phyloP scores from a whole-genome alignment of 371 early-diverging fungal species.

The Mucor irregularis region DNA sequence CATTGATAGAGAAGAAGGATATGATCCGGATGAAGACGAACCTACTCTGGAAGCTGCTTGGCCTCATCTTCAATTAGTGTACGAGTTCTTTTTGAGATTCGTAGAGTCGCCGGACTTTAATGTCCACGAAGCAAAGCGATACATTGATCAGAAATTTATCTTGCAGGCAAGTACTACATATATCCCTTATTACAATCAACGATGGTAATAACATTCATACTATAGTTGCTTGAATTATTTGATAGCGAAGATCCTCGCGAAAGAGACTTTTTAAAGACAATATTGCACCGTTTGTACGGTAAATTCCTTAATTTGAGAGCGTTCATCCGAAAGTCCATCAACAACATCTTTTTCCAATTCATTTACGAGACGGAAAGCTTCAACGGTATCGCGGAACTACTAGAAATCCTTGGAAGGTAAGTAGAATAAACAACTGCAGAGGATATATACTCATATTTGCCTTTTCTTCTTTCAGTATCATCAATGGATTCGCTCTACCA shows the following conservation, averaged over 20 bases:
- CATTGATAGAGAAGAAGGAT: constrained; percentile 91
- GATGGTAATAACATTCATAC: not conserved
- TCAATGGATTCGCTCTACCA: constrained; percentile 97
- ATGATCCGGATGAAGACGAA: constrained; percentile 98
- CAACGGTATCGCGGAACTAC: constrained; percentile 95
- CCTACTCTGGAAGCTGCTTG: constrained; percentile 94
- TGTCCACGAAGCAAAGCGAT: constrained; percentile 74
- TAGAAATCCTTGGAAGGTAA: constrained; percentile 92
- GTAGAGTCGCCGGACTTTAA: constrained; percentile 97
- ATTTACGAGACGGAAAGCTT: constrained; percentile 95
- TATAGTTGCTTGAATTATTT: constrained; percentile 88
- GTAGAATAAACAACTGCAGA: constrained; percentile 34
- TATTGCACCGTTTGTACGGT: constrained; percentile 95
- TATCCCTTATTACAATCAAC: not conserved
- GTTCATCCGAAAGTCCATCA: constrained; percentile 94
- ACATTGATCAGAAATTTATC: constrained; percentile 28
- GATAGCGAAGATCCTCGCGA: constrained; percentile 98
- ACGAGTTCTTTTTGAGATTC: constrained; percentile 95
- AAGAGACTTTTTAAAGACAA: constrained; percentile 96
- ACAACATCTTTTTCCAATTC: constrained; percentile 95
- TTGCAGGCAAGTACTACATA: constrained; percentile 16
- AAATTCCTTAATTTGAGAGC: constrained; percentile 95
- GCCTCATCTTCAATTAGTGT: constrained; percentile 97
- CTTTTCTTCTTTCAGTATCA: constrained; percentile 86
- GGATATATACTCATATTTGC: not conserved